A percentile compares a stretch with the other conserved stretches of the same genome.
These are phyloP conservation scores for Niveomyces coronatus DNA, from an alignment of 2,329 filamentous ascomycete species.

Conservation along the genomic window DNA sequence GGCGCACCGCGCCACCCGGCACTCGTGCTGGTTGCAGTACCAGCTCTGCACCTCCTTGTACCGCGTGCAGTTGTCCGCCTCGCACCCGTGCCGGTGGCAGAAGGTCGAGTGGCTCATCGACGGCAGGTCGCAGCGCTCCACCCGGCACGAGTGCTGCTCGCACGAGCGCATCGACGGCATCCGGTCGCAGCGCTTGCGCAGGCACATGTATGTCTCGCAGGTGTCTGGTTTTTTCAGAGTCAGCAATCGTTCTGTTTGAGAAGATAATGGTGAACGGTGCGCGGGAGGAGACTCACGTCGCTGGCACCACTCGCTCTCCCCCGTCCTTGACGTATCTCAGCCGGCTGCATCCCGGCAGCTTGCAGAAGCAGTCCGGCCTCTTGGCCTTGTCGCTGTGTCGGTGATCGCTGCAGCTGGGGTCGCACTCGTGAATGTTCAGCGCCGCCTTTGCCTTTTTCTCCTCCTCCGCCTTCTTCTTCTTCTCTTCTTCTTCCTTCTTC, in stretches of 20 bases:
- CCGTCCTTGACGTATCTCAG: constrained; percentile 1
- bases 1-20: background rate
- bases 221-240: background rate
- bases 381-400: constrained; percentile 6
- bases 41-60: constrained; percentile 4
- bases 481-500: background rate
- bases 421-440: background rate
- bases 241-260: background rate
- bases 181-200: constrained; percentile 1
- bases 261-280: background rate
- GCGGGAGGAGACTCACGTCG: background rate
- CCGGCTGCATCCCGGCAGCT: background rate
- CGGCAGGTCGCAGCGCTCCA: constrained; percentile 2
- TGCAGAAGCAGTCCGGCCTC: constrained; percentile 1
- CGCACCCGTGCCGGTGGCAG: constrained; percentile 6
- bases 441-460: background rate
- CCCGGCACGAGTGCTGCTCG: constrained; percentile 4
- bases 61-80: constrained; percentile 4
- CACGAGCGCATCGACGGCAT: constrained; percentile 4
- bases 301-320: constrained; percentile 7
- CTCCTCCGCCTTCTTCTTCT: background rate
- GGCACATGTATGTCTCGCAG: constrained; percentile 1
- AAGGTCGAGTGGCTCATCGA: background rate
- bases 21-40: constrained; percentile 9
- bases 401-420: constrained; percentile 2